Base-by-base conservation (phyloP, 306 rosid genomes). In the Acacia melanoxylon region DNA sequence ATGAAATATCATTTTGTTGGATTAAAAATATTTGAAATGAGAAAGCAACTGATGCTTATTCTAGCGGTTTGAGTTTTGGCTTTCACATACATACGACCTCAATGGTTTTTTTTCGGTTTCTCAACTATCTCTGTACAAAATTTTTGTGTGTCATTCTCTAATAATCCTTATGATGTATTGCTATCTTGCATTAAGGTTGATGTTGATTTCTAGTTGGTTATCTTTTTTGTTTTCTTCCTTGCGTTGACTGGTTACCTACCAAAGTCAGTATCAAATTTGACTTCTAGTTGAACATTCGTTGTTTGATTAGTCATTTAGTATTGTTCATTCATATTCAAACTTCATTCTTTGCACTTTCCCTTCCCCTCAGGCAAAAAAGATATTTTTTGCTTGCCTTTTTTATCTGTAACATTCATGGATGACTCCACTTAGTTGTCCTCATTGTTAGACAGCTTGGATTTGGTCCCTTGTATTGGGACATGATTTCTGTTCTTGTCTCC, bases 371-470 rank as follows among this genome's bases (percentile, higher is more conserved):
- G 56, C 46, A 31, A 51, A 78, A 54, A 70, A 35, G 81, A 41
- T 54, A 52, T 20, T 72, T 69, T 59, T 74, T 58, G 59, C 24
- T 65, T 67, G 56, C 61, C 35, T 59, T 74, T 37, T 42, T 24
- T 65, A 4, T 58, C 52, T 59, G 41, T 24, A 29, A 51, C 58
- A 29, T 5, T 66, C 61, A 29, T 74, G 83, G 76, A n/a, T 68
- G 83, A 79, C 46, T 84, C 79, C 79, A 58, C 70, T 86, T 61
- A 33, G 41, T 78, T 81, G 85, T 78, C 24, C n/a, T 73, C 58
- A 58, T n/a, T 40, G 81, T 12, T 12, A 20, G 59, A 75, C 78
- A 81, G 77, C 80, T 77, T 58, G 54, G 65, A 48, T 75, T 48
- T 82, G 51, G 84, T 67, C 70, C 72, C 63, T 82, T 78, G 42